phyloP scores from a whole-genome alignment of 495 filamentous ascomycete genomes.

The Rhizodiscina lignyota region DNA sequence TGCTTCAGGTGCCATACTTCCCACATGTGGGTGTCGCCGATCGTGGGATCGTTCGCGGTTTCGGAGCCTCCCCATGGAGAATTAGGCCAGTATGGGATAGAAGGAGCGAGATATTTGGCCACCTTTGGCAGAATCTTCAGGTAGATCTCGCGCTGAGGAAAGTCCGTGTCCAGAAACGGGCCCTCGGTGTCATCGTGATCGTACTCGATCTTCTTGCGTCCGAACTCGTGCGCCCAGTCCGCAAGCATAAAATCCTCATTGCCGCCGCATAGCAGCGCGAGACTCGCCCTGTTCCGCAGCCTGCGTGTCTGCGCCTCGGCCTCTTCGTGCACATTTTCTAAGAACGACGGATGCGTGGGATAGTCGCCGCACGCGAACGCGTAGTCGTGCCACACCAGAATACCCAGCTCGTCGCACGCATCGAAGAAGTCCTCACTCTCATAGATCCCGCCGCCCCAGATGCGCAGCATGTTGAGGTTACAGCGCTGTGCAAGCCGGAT shows the following conservation, averaged over 20 bases:
- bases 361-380: slow-evolving; percentile 73
- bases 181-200: slow-evolving; percentile 60
- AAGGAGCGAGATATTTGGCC: slow-evolving; percentile 39
- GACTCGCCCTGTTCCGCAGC: slow-evolving; percentile 68
- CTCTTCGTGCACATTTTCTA: slow-evolving; percentile 55
- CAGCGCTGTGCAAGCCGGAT: slow-evolving; percentile 33
- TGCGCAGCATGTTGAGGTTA: slow-evolving; percentile 56
- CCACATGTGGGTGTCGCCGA: slow-evolving; percentile 95
- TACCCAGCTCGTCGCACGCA: slow-evolving; percentile 56
- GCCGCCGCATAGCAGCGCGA: slow-evolving; percentile 81
- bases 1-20: slow-evolving; percentile 25
- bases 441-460: slow-evolving; percentile 70
- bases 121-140: slow-evolving; percentile 69
- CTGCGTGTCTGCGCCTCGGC: slow-evolving; percentile 58
- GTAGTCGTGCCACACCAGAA: slow-evolving; percentile 74
- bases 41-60: slow-evolving; percentile 60
- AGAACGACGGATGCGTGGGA: slow-evolving; percentile 48
- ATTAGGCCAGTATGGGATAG: slow-evolving; percentile 64
- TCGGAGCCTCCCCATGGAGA: slow-evolving; percentile 74
- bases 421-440: slow-evolving; percentile 59
- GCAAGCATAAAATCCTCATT: slow-evolving; percentile 93
- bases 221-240: slow-evolving; percentile 41
- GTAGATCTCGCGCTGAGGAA: slow-evolving; percentile 88
- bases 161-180: slow-evolving; percentile 85
- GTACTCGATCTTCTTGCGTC: slow-evolving; percentile 29